Evolutionary conservation across 129 eudicot species (phyloP), one percentile per base, ranked within the genome.

Genomic region (Lactuca sativa): DNA sequence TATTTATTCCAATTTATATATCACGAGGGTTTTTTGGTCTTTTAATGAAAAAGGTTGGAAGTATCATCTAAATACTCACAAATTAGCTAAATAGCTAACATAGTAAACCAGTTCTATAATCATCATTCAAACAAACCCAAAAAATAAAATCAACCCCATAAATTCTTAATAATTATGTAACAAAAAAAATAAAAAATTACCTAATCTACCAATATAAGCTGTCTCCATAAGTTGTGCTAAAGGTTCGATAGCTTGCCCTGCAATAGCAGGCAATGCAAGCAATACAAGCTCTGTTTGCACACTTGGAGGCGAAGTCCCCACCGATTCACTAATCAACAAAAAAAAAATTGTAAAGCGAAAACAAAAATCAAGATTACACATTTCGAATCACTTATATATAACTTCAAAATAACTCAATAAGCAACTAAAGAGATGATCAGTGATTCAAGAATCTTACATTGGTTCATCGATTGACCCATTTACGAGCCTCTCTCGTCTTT

Each of bases 241-340:
- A n/a, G 92, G 92, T 64, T 86, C 92, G 41, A 86, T 83, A 25
- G 88, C 92, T 77, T 86, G 92, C 53, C 92, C 88, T 2, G 86
- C 92, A 59, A 86, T 83, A 36, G 92, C 92, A 0, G 92, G 92
- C 43, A 86, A 72, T 72, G 88, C 81, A 36, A 86, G 88, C 86
- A 78, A 63, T 59, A 86, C 73, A 55, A 86, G 88, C 80, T 86
- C 88, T 0, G 82, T 86, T 68, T 77, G 82, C 47, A 80, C 92
- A 15, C 78, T 78, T 6, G 70, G 88, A 63, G 82, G 14, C 12
- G 77, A 66, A 32, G 51, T 31, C 8, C 75, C 85, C 33, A 81
- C 36, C 60, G 64, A 53, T 16, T 73, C 83, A 70, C 88, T 86
- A 83, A 71, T 38, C 3, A 70, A 66, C 36, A 66, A 67, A 36